phyloP scores from a whole-genome alignment of 2,329 filamentous ascomycete genomes.

The Oidium heveae region DNA sequence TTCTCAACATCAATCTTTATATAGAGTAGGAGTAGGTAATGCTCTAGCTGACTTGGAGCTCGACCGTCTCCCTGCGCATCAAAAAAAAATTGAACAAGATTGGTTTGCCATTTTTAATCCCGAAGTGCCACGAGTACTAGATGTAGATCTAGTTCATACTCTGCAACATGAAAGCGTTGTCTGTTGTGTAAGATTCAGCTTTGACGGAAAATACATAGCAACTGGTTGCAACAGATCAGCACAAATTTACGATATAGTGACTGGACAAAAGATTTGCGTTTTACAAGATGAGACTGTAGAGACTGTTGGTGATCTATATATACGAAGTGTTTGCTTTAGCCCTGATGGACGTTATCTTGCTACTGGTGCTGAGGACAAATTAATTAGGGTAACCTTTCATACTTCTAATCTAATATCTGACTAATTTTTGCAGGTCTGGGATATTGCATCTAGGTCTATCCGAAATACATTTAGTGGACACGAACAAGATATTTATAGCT shows the following conservation, averaged over 20 bases:
- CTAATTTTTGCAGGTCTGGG: constrained; percentile 51
- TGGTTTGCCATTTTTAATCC: constrained; percentile 98
- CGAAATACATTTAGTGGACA: constrained; percentile 88
- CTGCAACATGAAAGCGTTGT: constrained; percentile 88
- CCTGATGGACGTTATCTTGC: constrained; percentile 84
- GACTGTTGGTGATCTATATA: constrained; percentile 80
- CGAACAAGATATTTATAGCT: constrained; percentile 93
- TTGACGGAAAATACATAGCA: constrained; percentile 83
- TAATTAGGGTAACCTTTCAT: constrained; percentile 48
- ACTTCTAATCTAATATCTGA: constrained; percentile 1
- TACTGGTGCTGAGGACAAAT: constrained; percentile 90
- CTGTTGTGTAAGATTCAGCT: constrained; percentile 91
- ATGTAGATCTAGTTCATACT: constrained; percentile 85
- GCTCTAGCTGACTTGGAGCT: constrained; percentile 68
- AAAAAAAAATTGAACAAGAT: constrained; percentile 72
- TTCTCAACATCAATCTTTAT: constrained; percentile 22
- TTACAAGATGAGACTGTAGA: constrained; percentile 75
- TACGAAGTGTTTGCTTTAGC: constrained; percentile 94
- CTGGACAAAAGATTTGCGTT: constrained; percentile 67
- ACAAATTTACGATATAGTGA: constrained; percentile 90
- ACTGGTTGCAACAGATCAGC: constrained; percentile 96
- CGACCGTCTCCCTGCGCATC: constrained; percentile 58
- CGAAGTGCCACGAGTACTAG: constrained; percentile 62
- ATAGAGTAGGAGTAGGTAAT: constrained; percentile 39
- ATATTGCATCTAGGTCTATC: constrained; percentile 62